Conservation (phyloP, 116 monocot genomes). For the Posidonia oceanica region DNA sequence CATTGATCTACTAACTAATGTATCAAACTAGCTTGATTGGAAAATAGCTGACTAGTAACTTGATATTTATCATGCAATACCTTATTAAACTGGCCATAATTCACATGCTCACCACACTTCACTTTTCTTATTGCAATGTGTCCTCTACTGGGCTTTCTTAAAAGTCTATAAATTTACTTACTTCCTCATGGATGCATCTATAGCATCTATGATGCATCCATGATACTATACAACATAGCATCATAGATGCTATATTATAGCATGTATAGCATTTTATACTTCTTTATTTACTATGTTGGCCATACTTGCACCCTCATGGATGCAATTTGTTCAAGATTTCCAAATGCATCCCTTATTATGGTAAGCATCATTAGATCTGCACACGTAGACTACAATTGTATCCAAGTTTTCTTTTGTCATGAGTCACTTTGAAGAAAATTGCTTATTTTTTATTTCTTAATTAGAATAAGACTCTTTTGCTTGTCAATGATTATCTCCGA, state of each 20-base stretch:
- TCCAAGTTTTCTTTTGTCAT: not conserved
- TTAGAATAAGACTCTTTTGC: no score
- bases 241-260: not conserved
- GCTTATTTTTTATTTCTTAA: not conserved
- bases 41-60: not conserved
- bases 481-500: no score
- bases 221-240: no score
- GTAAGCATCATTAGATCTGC: not conserved
- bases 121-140: no score
- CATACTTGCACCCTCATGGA: conserved; percentile 35
- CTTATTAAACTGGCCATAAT: no score
- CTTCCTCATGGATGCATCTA: no score
- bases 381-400: not conserved
- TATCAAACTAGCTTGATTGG: not conserved
- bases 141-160: not conserved
- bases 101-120: no score
- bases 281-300: conserved; percentile 4
- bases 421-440: not conserved
- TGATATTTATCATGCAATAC: no score
- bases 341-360: conserved; percentile 46
- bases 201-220: no score
- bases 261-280: not conserved
- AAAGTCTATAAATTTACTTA: not conserved
- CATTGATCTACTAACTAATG: no score
- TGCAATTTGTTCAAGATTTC: conserved; percentile 60